Evolutionary conservation across 352 stramenopile genomes (phyloP).

Genomic region (Globisporangium echinulatum): DNA sequence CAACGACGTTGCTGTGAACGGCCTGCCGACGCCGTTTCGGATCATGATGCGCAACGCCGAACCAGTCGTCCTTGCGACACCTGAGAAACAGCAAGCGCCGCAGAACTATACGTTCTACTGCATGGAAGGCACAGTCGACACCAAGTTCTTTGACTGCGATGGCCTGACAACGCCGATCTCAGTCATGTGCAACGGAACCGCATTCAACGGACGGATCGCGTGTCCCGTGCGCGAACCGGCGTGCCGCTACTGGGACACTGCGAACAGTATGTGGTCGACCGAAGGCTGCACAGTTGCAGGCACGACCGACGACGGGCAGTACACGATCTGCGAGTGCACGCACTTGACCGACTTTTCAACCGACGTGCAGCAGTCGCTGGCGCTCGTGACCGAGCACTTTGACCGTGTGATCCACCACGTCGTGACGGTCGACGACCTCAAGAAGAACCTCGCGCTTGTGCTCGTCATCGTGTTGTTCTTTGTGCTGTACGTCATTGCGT

Average conservation of each 20-base stretch:
- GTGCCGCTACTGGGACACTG: slow-evolving; percentile 57
- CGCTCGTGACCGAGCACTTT: slow-evolving; percentile 53
- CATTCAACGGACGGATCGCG: slow-evolving; percentile 38
- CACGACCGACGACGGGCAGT: slow-evolving; percentile 51
- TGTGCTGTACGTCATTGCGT: slow-evolving; percentile 35
- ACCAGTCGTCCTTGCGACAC: slow-evolving; percentile 15
- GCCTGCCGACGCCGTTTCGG: slow-evolving; percentile 33
- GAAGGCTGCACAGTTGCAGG: slow-evolving; percentile 43
- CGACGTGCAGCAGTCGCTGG: slow-evolving; percentile 50
- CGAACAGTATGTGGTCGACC: slow-evolving; percentile 42
- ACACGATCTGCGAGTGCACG: slow-evolving; percentile 68
- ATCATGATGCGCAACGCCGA: slow-evolving; percentile 51
- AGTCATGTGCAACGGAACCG: slow-evolving; percentile 46
- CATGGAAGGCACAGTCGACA: slow-evolving; percentile 35
- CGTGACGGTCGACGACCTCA: slow-evolving; percentile 47
- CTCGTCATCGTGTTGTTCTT: slow-evolving; percentile 47
- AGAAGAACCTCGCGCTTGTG: slow-evolving; percentile 51
- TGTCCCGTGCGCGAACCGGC: slow-evolving; percentile 40
- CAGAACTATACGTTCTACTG: slow-evolving; percentile 41
- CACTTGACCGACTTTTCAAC: slow-evolving; percentile 74
- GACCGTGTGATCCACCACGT: slow-evolving; percentile 46
- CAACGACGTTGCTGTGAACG: slow-evolving; percentile 25
- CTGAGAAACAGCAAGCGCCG: slow-evolving; percentile 2
- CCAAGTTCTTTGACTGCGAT: slow-evolving; percentile 49
- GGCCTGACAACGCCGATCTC: slow-evolving; percentile 27